These are phyloP conservation scores for Chamaecyparis obtusa DNA, from an alignment of 75 land plant genomes.

Conservation along the genomic window DNA sequence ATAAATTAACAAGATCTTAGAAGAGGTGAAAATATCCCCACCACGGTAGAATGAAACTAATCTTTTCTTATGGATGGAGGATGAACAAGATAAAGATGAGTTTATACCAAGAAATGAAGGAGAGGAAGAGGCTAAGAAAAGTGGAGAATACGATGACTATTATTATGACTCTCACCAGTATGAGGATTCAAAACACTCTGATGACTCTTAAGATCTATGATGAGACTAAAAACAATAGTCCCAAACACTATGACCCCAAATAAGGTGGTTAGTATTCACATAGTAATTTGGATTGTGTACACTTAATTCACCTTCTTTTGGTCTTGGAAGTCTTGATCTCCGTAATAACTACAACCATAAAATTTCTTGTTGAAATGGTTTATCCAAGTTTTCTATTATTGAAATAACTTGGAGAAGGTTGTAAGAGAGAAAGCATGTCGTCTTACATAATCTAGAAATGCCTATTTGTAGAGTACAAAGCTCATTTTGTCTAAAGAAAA, in stretches of 20 bases:
- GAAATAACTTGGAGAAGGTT: neutral
- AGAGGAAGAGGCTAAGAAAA: neutral
- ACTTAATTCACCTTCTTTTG: neutral
- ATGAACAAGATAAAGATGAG: neutral
- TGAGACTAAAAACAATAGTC: neutral
- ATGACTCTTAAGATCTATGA: neutral
- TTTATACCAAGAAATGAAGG: neutral
- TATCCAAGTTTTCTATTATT: neutral
- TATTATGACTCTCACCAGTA: neutral
- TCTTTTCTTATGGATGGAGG: neutral
- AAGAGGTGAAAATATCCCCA: constrained; percentile 24
- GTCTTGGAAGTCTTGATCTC: neutral
- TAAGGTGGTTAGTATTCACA: neutral
- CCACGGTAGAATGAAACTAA: neutral
- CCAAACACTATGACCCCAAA: neutral
- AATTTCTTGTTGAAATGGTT: neutral
- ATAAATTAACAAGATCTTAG: constrained; percentile 23
- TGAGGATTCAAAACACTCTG: neutral
- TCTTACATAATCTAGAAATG: neutral
- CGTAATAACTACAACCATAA: neutral
- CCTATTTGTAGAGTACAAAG: neutral
- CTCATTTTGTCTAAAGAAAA: neutral
- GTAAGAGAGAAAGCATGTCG: neutral
- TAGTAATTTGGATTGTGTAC: neutral
- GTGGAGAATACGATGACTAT: neutral